Evolutionary conservation across 2,329 filamentous ascomycete species (phyloP).

Genomic region (Paraconiothyrium brasiliense): DNA sequence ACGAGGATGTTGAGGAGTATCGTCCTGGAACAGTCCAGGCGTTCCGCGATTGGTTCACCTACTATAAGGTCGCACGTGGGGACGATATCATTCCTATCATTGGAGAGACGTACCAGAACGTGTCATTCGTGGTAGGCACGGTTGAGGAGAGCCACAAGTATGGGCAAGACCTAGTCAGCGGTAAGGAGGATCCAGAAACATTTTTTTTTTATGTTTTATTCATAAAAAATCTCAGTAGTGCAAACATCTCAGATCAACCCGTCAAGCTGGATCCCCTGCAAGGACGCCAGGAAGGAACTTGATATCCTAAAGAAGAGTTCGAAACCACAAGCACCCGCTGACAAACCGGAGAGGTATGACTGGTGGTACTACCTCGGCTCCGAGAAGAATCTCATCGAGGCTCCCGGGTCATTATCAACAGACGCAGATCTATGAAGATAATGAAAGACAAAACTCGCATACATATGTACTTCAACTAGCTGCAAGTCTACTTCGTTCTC

Average conservation of each 20-base stretch:
- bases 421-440: too few species aligned
- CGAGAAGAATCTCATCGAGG: not conserved
- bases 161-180: not conserved
- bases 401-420: not conserved
- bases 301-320: slow-evolving; percentile 1
- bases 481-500: too few species aligned
- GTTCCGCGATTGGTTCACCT: slow-evolving; percentile 2
- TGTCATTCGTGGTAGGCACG: not conserved
- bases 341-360: slow-evolving; percentile 2
- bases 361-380: not conserved
- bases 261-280: slow-evolving; percentile 5
- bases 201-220: too few species aligned
- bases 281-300: slow-evolving; percentile 2
- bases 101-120: not conserved
- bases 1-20: not conserved
- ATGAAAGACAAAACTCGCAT: too few species aligned
- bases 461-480: too few species aligned
- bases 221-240: too few species aligned
- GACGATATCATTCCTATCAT: not conserved
- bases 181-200: not conserved
- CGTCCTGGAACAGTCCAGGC: not conserved
- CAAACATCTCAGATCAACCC: not conserved
- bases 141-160: not conserved
- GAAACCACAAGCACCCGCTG: not conserved
- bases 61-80: slow-evolving; percentile 1